Evolutionary conservation across 1,284 basidiomycete genomes (phyloP), one percentile per base, ranked within the genome.

Genomic region (Apiotrichum montevideense): DNA sequence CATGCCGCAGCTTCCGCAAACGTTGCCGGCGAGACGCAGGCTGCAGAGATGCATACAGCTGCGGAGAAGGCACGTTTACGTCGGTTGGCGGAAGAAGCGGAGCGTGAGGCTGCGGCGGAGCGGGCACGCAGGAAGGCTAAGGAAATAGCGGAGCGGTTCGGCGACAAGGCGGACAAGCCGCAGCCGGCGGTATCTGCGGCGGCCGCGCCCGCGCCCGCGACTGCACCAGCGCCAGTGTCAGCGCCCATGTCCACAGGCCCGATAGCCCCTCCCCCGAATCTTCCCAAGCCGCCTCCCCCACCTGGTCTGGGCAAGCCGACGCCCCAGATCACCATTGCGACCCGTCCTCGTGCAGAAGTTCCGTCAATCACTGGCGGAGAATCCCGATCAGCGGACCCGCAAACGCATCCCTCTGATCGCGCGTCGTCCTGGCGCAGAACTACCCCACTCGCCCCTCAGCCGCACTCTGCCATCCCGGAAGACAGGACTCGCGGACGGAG

Each of bases 31-130:
- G 85, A 85, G 61, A 80, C 81, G 8, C 84, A 88, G 63, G 88
- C 88, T 65, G 85, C 85, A 44, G 82, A 90, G 49, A 95, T 97
- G 92, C 90, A 92, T 62, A 83, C 79, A 55, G 90, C 90, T 3
- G 93, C 92, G 3, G 91, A 90, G 65, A 83, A 91, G 51, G 93
- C 93, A 1, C 86, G 85, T 51, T 64, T 76, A 55, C 63, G 79
- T 29, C 63, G 91, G 48, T 83, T 90, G 68, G 84, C 87, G 48
- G 93, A 95, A 67, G 93, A 97, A 71, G 85, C 85, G 60, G 88
- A 91, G 64, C 81, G 92, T 11, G 85, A 89, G 68, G 86, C 84
- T 41, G 87, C 88, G 63, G 85, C 84, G 59, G 91, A 94, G 67
- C 80, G 93, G 29, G 93, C 93, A 3, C 82, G 84, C 59, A 82